These are phyloP conservation scores for Neofusicoccum ribis DNA, from an alignment of 2,329 filamentous ascomycete genomes.

Conservation along the genomic window DNA sequence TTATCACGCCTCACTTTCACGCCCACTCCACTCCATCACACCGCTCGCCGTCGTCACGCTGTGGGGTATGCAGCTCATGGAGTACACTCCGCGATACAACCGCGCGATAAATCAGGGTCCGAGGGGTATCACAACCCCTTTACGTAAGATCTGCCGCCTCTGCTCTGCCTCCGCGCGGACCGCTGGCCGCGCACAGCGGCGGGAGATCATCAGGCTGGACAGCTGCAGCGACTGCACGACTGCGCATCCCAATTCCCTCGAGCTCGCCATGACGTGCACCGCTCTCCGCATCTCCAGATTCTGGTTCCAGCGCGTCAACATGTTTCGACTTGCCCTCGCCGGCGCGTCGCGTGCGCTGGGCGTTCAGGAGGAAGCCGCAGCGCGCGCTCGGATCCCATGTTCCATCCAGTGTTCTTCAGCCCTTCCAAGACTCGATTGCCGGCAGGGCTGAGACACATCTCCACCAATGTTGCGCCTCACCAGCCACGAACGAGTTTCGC, in stretches of 20 bases:
- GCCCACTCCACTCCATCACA: neutral
- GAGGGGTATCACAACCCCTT: conserved; percentile 9
- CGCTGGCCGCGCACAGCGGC: neutral
- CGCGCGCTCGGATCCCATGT: neutral
- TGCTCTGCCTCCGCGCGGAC: conserved; percentile 8
- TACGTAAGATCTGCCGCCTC: conserved; percentile 11
- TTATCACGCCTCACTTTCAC: conserved; percentile 1
- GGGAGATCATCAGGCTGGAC: conserved; percentile 5
- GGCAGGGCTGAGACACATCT: conserved; percentile 17
- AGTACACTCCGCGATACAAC: conserved; percentile 1
- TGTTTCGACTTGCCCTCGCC: neutral
- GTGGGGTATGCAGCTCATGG: conserved; percentile 7
- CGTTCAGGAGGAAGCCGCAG: neutral
- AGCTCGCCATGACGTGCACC: neutral
- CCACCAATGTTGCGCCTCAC: conserved; percentile 1
- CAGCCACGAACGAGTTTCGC: neutral
- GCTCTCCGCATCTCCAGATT: conserved; percentile 11
- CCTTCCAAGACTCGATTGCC: conserved; percentile 1
- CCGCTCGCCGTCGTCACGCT: conserved; percentile 1
- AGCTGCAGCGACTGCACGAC: neutral
- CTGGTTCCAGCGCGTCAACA: neutral
- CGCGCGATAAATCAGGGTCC: conserved; percentile 13
- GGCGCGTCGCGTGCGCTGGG: neutral
- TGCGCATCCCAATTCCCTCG: conserved; percentile 9
- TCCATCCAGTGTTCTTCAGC: neutral